Evolutionary conservation across 2,329 filamentous ascomycete genomes (phyloP), one percentile per base, ranked within the genome.

Genomic region (Epichloe festucae): DNA sequence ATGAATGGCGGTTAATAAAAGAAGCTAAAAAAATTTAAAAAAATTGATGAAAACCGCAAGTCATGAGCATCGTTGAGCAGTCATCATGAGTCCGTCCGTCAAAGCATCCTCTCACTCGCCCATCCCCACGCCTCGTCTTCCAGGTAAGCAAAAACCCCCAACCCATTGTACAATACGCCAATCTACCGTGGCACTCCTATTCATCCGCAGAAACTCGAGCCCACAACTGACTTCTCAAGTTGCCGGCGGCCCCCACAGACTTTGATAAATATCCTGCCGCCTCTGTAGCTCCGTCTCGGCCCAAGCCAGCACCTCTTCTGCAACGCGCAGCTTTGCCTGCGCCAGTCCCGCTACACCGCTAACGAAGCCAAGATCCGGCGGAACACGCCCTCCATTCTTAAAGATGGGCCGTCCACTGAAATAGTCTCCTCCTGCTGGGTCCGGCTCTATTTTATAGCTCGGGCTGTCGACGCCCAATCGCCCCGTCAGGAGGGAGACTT

Each of bases 321-420:
- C 71, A 3, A 77, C 59, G 50, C 59, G 60, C 53, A 69, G 62
- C 56, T 62, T 70, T 1, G 71, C 64, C 10, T 60, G 53, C 43
- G 60, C 63, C 56, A 63, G 67, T 3, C 68, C 65, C 4, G 60
- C 59, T 8, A 71, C 59, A 5, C 64, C 58, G 1, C 41, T 50
- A 4, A 75, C 67, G 5, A 56, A 34, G 3, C 68, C 68, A 0
- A 72, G 48, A 3, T 55, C 58, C 1, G 56, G 49, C 0, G 71
- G 69, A 5, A 70, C 55, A 2, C 53, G 54, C 1, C 53, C 54
- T 23, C 62, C 60, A 15, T 60, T 52, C n/a, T 57, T 57, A 51
- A 71, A 73, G 49, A 64, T 54, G 11, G 67, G 58, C 15, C 55
- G 55, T 0, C 71, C 74, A 42, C 57, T 57, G 55, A 63, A 78